Conservation (phyloP, 2,329 filamentous ascomycete species). For the Alternaria burnsii region DNA sequence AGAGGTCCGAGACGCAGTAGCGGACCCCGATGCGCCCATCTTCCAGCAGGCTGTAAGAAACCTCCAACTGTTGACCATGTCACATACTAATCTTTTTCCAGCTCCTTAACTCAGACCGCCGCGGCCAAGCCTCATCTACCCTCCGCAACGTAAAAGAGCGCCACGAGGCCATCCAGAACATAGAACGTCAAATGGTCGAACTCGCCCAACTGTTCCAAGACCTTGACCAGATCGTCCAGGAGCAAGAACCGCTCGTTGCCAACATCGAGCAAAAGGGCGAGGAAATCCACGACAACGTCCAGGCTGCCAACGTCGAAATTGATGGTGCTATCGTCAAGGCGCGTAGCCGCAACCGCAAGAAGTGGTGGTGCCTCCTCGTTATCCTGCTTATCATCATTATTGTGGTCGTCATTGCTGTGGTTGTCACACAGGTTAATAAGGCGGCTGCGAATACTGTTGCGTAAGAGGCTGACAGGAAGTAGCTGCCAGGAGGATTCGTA, state of each 20-base stretch:
- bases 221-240: constrained; percentile 82
- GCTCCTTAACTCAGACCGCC: constrained; percentile 81
- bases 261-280: constrained; percentile 88
- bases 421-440: constrained; percentile 43
- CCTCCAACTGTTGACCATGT: neutral
- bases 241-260: constrained; percentile 82
- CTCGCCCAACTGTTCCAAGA: constrained; percentile 88
- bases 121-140: constrained; percentile 81
- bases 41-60: constrained; percentile 77
- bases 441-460: constrained; percentile 20
- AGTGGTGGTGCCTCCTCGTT: constrained; percentile 93
- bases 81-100: constrained; percentile 39
- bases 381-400: constrained; percentile 52
- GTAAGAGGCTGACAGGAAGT: neutral
- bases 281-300: constrained; percentile 83
- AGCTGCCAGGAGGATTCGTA: neutral
- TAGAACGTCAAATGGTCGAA: constrained; percentile 88
- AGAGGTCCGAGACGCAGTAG: constrained; percentile 80
- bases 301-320: constrained; percentile 85
- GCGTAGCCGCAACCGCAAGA: constrained; percentile 76
- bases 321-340: constrained; percentile 83
- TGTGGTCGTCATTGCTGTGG: constrained; percentile 52
- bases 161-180: constrained; percentile 88
- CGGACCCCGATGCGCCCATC: constrained; percentile 78
- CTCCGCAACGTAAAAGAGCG: constrained; percentile 82